These are phyloP conservation scores for Thermothielavioides terrestris DNA, from an alignment of 495 filamentous ascomycete species.

Conservation along the genomic window DNA sequence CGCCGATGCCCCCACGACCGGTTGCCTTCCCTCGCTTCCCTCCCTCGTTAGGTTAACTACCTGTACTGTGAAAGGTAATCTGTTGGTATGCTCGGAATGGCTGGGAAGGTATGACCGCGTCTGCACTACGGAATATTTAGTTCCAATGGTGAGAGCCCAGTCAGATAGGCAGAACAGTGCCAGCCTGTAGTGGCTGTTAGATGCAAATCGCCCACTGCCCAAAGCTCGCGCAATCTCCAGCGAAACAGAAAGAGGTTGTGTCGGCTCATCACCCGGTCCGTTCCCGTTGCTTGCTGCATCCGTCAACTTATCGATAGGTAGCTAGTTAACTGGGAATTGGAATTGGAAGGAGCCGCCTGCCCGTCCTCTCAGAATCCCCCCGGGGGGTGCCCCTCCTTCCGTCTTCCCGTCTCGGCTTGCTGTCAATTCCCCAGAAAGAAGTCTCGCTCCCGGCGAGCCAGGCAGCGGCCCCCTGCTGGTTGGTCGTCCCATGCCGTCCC, in stretches of 20 bases:
- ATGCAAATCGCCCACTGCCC: no score
- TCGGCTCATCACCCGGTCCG: constrained; percentile 18
- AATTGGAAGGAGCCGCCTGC: no score
- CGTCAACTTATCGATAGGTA: no score
- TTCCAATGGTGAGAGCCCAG: neutral
- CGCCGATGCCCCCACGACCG: constrained; percentile 15
- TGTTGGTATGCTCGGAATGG: no score
- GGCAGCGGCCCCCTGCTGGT: constrained; percentile 19
- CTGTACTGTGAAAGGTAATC: no score
- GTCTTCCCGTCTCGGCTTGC: constrained; percentile 8
- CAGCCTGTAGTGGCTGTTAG: neutral
- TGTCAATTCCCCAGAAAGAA: constrained; percentile 6
- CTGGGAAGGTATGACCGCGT: neutral
- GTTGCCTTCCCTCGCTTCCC: no score
- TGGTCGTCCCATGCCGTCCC: constrained; percentile 8
- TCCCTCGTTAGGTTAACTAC: no score
- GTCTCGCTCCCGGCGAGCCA: constrained; percentile 2
- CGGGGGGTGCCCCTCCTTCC: neutral
- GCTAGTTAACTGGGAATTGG: no score
- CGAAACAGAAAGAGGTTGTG: constrained; percentile 13
- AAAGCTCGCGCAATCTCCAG: no score
- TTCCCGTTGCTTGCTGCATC: no score
- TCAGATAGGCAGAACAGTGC: neutral
- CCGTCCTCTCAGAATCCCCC: neutral
- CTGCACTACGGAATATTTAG: neutral